Percentiles rank a stretch among this genome's conserved stretches.
Conservation (phyloP, 2,329 filamentous ascomycete genomes). For the Cryphonectria japonica region DNA sequence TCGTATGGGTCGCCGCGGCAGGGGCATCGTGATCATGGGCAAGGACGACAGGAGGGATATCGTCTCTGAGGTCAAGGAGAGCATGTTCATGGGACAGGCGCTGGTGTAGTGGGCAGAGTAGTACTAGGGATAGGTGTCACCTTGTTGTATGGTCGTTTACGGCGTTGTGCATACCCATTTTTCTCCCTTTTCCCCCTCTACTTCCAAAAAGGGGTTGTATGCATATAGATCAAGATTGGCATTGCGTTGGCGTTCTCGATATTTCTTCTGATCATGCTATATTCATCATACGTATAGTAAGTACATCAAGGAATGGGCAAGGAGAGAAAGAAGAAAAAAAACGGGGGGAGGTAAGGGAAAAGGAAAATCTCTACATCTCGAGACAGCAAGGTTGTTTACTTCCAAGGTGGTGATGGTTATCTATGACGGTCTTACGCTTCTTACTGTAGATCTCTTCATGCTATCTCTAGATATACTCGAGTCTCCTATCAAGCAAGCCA, state of each 20-base stretch:
- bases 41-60: constrained; percentile 88
- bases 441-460: background rate
- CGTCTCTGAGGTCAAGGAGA: constrained; percentile 88
- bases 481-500: background rate
- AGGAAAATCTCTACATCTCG: background rate
- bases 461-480: background rate
- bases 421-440: background rate
- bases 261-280: background rate
- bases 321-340: background rate
- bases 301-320: background rate
- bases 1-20: constrained; percentile 86
- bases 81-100: constrained; percentile 81
- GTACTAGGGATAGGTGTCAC: too few relatives aligned
- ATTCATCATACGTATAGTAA: background rate
- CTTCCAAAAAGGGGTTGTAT: background rate
- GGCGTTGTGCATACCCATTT: too few relatives aligned
- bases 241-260: constrained; percentile 5
- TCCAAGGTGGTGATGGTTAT: background rate
- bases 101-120: constrained; percentile 57
- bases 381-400: background rate
- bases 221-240: background rate
- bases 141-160: too few relatives aligned
- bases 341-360: background rate
- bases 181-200: too few relatives aligned
- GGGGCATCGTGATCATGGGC: constrained; percentile 88